Conservation (phyloP, 1,139 yeast species). For the Lodderomyces metapsilosis region DNA sequence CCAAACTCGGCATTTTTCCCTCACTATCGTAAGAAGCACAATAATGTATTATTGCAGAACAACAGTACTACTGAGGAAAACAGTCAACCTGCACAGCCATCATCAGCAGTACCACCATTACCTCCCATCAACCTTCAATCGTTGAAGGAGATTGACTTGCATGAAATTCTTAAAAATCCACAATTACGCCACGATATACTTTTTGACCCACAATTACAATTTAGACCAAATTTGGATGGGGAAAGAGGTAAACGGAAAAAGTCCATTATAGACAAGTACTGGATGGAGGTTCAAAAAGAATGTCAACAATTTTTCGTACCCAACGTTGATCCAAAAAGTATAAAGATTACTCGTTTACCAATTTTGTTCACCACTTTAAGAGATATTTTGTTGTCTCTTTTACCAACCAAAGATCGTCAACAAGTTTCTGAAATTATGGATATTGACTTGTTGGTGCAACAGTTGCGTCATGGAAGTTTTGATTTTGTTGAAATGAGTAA, state of each 20-base stretch:
- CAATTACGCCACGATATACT: slow-evolving; percentile 90
- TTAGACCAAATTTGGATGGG: slow-evolving; percentile 88
- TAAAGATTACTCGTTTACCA: slow-evolving; percentile 54
- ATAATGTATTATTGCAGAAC: slow-evolving; percentile 3
- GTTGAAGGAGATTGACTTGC: slow-evolving; percentile 81
- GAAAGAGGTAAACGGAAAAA: slow-evolving; percentile 83
- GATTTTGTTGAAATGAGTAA: slow-evolving; percentile 68
- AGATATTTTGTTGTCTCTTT: slow-evolving; percentile 69
- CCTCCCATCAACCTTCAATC: slow-evolving; percentile 90
- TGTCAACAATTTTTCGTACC: slow-evolving; percentile 40
- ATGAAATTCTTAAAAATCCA: slow-evolving; percentile 87
- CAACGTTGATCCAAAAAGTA: slow-evolving; percentile 12
- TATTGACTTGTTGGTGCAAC: slow-evolving; percentile 74
- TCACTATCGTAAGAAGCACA: slow-evolving; percentile 11
- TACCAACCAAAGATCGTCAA: slow-evolving; percentile 76
- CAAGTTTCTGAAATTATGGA: slow-evolving; percentile 75
- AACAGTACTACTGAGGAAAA: slow-evolving; percentile 4
- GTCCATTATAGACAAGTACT: slow-evolving; percentile 72
- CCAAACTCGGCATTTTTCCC: slow-evolving; percentile 16
- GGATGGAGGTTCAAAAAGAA: slow-evolving; percentile 75
- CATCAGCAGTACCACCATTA: slow-evolving; percentile 31
- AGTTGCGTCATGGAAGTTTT: slow-evolving; percentile 63
- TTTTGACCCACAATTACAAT: slow-evolving; percentile 90
- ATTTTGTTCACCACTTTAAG: slow-evolving; percentile 72
- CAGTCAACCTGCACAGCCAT: slow-evolving; percentile 19